Base-by-base conservation (phyloP, 1,139 yeast genomes). In the Saccharomyces hybrid region DNA sequence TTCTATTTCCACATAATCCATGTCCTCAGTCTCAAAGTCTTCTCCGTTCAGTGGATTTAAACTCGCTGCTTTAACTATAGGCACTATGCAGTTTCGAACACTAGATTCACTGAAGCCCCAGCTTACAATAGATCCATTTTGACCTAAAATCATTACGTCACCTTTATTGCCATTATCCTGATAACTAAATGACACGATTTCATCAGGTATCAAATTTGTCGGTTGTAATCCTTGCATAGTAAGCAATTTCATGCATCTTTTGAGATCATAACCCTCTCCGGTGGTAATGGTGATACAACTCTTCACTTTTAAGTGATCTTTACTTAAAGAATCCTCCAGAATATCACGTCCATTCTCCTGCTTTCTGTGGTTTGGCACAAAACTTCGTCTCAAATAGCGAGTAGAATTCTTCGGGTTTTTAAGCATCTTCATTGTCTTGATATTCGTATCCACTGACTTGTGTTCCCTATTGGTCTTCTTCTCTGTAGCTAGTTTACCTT, bases 51-150 rank as follows among this genome's bases (percentile, higher is more conserved):
- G 83, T 4, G 79, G 73, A 4, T 81, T 73, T 1, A 75, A 62
- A 57, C 83, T 83, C 3, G 84, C 80, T 0, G 60, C 59, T 34
- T 68, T 66, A 23, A 86, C 70, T 52, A 79, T 62, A 1, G 82
- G 81, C n/a, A 77, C 59, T 1, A 83, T 63, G 9, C 76, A 70
- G 19, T 78, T 75, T 5, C 72, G 61, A 1, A 73, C 65, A 9
- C 70, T 68, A 0, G 71, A 61, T 62, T 88, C 95, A 11, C 74
- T 70, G 62, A 87, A 72, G 11, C 88, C 89, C 96, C 96, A 90
- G 0, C 89, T 88, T 11, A 88, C 88, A 4, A 88, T 70, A 0
- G 93, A 80, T 1, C 96, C 96, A 60, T 84, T 83, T 2, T 83
- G 65, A 9, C 60, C 77, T 52, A 88, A 70, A 1, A 88, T 73